Conservation (phyloP, 768 basidiomycete genomes). For the Artomyces pyxidatus region DNA sequence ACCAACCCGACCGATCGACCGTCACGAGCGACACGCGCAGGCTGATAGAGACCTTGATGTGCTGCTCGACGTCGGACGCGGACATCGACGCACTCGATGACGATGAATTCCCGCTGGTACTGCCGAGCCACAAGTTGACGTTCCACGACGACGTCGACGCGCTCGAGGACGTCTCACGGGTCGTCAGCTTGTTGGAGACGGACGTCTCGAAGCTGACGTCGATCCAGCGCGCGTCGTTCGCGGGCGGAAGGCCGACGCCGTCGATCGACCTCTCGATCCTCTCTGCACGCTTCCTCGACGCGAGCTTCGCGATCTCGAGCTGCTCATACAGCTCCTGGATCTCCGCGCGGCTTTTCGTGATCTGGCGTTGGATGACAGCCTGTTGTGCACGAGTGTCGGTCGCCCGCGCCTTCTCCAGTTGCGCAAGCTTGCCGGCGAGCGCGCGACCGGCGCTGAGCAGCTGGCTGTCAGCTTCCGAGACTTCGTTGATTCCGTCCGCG, state of each 20-base stretch:
- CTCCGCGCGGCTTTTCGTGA: background rate
- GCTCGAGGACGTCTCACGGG: background rate
- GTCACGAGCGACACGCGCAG: conserved; percentile 18
- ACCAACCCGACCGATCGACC: conserved; percentile 19
- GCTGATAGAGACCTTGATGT: background rate
- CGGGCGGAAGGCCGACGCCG: background rate
- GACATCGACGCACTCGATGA: background rate
- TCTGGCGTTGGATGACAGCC: background rate
- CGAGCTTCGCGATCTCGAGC: background rate
- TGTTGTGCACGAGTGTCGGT: background rate
- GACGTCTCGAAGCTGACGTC: background rate
- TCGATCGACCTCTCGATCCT: background rate
- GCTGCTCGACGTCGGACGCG: background rate
- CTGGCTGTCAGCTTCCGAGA: background rate
- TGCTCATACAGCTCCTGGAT: background rate
- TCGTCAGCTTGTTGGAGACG: background rate
- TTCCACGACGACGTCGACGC: background rate
- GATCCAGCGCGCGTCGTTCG: background rate
- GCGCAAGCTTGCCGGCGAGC: background rate
- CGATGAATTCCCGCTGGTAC: background rate
- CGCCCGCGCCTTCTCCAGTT: background rate
- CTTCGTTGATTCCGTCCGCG: background rate
- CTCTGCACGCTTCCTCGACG: background rate
- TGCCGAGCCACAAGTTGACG: background rate
- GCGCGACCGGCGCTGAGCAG: background rate